A percentile compares a stretch with the other conserved stretches of the same genome.
These are phyloP conservation scores for Kazachstania psychrophila DNA, from an alignment of 805 yeast genomes.

Conservation along the genomic window DNA sequence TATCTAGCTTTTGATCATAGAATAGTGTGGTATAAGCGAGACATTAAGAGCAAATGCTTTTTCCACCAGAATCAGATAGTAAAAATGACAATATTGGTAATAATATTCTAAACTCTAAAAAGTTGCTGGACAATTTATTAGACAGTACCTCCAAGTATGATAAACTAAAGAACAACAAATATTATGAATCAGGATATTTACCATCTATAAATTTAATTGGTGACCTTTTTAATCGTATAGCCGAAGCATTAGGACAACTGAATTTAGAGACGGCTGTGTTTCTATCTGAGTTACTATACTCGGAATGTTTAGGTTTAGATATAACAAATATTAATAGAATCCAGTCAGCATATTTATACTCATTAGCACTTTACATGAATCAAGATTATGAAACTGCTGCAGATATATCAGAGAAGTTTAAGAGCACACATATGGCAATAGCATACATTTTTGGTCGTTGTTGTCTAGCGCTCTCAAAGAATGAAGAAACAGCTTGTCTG, in stretches of 20 bases:
- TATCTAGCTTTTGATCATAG: no score
- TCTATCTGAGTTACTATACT: slow-evolving; percentile 70
- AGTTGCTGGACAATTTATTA: no score
- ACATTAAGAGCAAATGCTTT: no score
- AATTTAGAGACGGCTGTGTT: slow-evolving; percentile 62
- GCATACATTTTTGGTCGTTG: slow-evolving; percentile 64
- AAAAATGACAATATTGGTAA: no score
- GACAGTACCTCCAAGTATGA: no score
- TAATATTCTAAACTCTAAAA: no score
- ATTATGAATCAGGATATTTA: slow-evolving; percentile 4
- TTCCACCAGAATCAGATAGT: no score
- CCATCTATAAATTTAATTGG: slow-evolving; percentile 1
- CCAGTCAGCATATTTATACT: slow-evolving; percentile 61
- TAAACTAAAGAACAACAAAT: not conserved
- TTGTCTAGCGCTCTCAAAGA: slow-evolving; percentile 25
- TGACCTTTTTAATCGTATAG: slow-evolving; percentile 12
- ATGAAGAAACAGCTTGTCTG: slow-evolving; percentile 12
- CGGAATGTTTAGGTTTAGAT: slow-evolving; percentile 33
- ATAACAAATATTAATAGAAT: slow-evolving; percentile 29
- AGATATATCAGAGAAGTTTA: slow-evolving; percentile 31
- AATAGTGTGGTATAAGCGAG: no score
- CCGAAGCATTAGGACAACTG: slow-evolving; percentile 19
- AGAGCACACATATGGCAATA: slow-evolving; percentile 59
- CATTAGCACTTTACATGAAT: slow-evolving; percentile 52
- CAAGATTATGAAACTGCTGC: slow-evolving; percentile 55